Percentiles rank a stretch among this genome's conserved stretches.
phyloP scores from a whole-genome alignment of 73 alveolate species.

The Paramecium caudatum region DNA sequence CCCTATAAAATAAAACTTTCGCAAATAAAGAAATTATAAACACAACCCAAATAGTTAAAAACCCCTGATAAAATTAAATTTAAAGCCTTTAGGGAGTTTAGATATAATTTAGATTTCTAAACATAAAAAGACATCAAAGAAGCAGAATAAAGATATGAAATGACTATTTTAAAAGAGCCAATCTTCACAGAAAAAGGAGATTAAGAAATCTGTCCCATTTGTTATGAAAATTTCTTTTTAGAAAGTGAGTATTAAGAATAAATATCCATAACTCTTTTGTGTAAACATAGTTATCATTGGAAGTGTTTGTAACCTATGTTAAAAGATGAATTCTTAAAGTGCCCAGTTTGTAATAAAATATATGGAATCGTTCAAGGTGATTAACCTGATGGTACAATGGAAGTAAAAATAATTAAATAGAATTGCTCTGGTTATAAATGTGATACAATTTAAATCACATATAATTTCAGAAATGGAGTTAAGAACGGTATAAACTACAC shows the following conservation, averaged over 20 bases:
- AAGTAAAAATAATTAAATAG: constrained; percentile 70
- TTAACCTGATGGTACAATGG: constrained; percentile 91
- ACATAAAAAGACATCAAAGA: background rate
- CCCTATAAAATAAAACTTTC: no score
- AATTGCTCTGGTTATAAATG: constrained; percentile 76
- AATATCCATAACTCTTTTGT: background rate
- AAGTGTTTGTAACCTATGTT: background rate
- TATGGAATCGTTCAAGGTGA: constrained; percentile 91
- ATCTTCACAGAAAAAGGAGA: background rate
- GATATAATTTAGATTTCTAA: no score
- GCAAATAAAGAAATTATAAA: no score
- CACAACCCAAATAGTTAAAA: no score
- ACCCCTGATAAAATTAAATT: no score
- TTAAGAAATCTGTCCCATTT: background rate
- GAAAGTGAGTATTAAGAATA: background rate
- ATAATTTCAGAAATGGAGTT: constrained; percentile 82
- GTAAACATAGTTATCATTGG: background rate
- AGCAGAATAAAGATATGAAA: background rate
- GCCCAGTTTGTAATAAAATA: constrained; percentile 87
- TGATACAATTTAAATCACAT: constrained; percentile 83
- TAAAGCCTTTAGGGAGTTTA: no score
- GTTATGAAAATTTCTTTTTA: background rate
- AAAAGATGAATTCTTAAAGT: background rate
- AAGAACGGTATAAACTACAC: constrained; percentile 80
- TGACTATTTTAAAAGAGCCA: background rate